Conservation (phyloP, 176 grass and related monocot species). For the Lolium multiflorum region DNA sequence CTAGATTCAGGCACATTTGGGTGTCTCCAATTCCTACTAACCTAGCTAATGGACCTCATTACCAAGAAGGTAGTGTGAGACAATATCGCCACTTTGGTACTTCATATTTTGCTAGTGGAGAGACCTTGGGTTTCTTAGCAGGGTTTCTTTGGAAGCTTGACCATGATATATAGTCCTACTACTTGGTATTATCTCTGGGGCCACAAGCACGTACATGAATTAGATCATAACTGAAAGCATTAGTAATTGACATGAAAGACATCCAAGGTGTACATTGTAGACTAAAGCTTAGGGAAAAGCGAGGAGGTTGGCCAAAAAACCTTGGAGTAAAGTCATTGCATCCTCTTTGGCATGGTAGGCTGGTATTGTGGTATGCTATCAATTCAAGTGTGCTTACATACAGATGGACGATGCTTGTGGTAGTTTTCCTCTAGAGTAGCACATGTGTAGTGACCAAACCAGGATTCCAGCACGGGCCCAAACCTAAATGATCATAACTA, state of each 20-base stretch:
- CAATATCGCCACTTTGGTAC: too few relatives aligned
- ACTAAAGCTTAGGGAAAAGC: background rate
- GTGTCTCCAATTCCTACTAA: too few relatives aligned
- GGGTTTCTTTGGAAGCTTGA: too few relatives aligned
- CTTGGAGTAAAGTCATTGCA: background rate
- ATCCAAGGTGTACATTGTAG: background rate
- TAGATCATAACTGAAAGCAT: too few relatives aligned
- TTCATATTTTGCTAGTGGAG: too few relatives aligned
- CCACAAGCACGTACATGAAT: too few relatives aligned
- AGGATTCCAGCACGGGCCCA: background rate
- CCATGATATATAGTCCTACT: too few relatives aligned
- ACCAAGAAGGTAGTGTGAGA: too few relatives aligned
- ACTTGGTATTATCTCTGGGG: too few relatives aligned
- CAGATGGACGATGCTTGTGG: background rate
- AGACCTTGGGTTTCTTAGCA: too few relatives aligned
- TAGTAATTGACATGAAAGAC: background rate
- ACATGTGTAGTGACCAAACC: background rate
- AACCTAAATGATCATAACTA: background rate
- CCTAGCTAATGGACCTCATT: too few relatives aligned
- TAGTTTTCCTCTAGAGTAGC: background rate
- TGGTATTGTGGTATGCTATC: background rate
- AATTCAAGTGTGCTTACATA: background rate
- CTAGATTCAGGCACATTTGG: background rate
- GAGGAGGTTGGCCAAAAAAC: background rate
- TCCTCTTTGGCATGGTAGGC: background rate